Evolutionary conservation across 257 asterid genomes (phyloP).

Genomic region (Lycium ferocissimum): DNA sequence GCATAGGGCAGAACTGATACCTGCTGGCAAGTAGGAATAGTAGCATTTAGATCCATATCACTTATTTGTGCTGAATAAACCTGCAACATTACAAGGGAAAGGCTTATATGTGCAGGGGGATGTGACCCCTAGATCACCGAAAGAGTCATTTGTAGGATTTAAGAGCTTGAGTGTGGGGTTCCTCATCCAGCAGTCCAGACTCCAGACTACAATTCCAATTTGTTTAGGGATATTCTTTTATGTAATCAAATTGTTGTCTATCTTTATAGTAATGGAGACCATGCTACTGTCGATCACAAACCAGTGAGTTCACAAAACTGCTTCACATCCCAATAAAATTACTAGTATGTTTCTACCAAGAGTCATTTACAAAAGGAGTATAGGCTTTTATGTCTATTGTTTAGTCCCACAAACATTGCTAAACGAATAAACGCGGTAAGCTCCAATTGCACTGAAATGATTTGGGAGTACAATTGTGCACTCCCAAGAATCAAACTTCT

Average conservation of each 20-base stretch:
- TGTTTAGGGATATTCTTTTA: neutral
- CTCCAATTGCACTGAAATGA: neutral
- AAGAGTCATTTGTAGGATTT: too few relatives aligned
- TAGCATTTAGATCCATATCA: conserved; percentile 13
- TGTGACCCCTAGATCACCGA: neutral
- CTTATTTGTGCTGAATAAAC: conserved; percentile 7
- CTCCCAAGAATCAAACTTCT: neutral
- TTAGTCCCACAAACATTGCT: neutral
- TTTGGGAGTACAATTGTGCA: neutral
- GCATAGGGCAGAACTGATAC: conserved; percentile 9
- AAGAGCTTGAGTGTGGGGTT: too few relatives aligned
- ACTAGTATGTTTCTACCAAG: neutral
- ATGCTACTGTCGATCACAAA: neutral
- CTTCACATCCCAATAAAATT: neutral
- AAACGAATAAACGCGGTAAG: neutral
- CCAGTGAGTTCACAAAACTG: neutral
- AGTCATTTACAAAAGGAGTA: neutral
- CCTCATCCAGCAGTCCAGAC: too few relatives aligned
- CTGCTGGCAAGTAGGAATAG: conserved; percentile 23
- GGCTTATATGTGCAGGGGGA: neutral
- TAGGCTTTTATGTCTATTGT: neutral
- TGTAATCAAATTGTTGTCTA: neutral
- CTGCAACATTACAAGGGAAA: neutral
- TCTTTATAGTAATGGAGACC: neutral
- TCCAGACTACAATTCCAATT: neutral